Conservation (phyloP, 2,329 filamentous ascomycete genomes). For the Diaporthe sp. region DNA sequence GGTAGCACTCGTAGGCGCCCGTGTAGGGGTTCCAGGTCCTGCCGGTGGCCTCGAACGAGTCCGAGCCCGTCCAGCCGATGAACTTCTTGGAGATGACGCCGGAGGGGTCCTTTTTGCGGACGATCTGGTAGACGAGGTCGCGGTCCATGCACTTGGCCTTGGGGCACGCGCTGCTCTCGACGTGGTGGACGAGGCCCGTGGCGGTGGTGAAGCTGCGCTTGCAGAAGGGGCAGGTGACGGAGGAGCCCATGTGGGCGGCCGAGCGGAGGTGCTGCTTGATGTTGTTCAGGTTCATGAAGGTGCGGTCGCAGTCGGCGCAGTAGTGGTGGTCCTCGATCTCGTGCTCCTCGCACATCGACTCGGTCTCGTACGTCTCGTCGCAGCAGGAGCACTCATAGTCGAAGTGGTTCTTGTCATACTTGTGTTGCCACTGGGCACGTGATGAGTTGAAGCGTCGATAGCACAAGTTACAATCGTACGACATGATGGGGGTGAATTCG, state of each 20-base stretch:
- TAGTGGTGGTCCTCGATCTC: constrained; percentile 24
- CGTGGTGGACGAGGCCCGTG: constrained; percentile 64
- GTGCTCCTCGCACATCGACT: background rate
- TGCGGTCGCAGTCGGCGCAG: constrained; percentile 28
- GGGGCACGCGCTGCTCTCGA: constrained; percentile 66
- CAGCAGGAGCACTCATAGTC: constrained; percentile 10
- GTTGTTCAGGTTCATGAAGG: constrained; percentile 35
- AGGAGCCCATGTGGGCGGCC: constrained; percentile 54
- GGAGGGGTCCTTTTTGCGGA: constrained; percentile 57
- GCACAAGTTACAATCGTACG: constrained; percentile 24
- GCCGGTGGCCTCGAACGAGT: constrained; percentile 49
- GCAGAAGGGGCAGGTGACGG: constrained; percentile 67
- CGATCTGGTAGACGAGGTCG: constrained; percentile 55
- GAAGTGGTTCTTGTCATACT: constrained; percentile 25
- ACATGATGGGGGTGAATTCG: background rate
- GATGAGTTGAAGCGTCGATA: background rate
- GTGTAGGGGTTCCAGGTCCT: constrained; percentile 55
- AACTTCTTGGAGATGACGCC: constrained; percentile 63
- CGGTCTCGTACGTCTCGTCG: constrained; percentile 11
- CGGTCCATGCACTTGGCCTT: constrained; percentile 56
- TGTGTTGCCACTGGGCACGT: constrained; percentile 24
- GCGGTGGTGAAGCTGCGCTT: constrained; percentile 55
- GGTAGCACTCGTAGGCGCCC: constrained; percentile 59
- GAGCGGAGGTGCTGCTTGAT: constrained; percentile 65
- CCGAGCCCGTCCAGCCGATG: constrained; percentile 54